Percentiles rank a stretch among this genome's conserved stretches.
phyloP scores from a whole-genome alignment of 2,329 filamentous ascomycete genomes.

The Aspergillus puulaauensis region DNA sequence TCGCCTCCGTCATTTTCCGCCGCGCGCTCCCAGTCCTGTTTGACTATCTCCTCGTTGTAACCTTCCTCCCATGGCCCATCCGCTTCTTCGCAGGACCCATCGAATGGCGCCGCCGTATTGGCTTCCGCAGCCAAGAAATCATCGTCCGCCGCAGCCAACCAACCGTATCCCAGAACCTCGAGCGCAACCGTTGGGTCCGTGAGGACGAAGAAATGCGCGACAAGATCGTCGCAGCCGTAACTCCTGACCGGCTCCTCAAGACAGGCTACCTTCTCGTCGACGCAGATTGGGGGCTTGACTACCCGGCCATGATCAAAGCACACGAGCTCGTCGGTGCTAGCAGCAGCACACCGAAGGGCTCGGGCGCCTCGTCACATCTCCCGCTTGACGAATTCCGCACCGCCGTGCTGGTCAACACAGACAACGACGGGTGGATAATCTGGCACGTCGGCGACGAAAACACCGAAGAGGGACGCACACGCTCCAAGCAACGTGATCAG shows the following conservation, averaged over 20 bases:
- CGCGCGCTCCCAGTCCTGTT: constrained; percentile 68
- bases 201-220: constrained; percentile 57
- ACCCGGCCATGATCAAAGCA: constrained; percentile 73
- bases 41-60: constrained; percentile 68
- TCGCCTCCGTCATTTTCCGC: constrained; percentile 57
- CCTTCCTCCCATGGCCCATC: constrained; percentile 71
- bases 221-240: constrained; percentile 67
- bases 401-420: constrained; percentile 67
- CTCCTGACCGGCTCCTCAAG: constrained; percentile 68
- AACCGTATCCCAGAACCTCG: constrained; percentile 65
- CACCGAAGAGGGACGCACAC: constrained; percentile 39
- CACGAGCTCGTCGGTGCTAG: constrained; percentile 63
- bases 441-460: constrained; percentile 60
- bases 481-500: constrained; percentile 55
- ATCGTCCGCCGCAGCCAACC: constrained; percentile 72
- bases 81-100: constrained; percentile 70
- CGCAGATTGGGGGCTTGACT: constrained; percentile 83
- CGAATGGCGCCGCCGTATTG: constrained; percentile 70
- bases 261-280: constrained; percentile 88
- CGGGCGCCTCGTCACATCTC: constrained; percentile 24
- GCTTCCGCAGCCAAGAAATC: constrained; percentile 77
- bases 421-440: constrained; percentile 69
- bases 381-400: constrained; percentile 67
- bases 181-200: constrained; percentile 46
- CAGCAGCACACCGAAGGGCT: constrained; percentile 23